A percentile compares a stretch with the other conserved stretches of the same genome.
Conservation (phyloP, 2,329 filamentous ascomycete species). For the Cladobotryum protrusum region DNA sequence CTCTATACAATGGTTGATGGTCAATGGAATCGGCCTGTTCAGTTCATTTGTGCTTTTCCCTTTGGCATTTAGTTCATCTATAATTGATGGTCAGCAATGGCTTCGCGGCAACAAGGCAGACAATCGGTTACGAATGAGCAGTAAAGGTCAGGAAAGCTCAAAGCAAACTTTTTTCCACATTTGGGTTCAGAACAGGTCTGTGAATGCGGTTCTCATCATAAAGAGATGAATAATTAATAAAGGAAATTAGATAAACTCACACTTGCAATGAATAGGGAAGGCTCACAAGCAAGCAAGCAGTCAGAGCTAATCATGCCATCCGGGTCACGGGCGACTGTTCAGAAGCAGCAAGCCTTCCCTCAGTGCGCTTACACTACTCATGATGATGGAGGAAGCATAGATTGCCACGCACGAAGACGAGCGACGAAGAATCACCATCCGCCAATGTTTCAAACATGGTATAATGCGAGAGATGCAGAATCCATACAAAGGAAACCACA, state of each 20-base stretch:
- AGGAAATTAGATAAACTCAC: neutral
- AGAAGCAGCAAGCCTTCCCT: no score
- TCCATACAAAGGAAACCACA: no score
- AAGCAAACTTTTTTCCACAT: slow-evolving; percentile 24
- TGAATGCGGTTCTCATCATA: slow-evolving; percentile 27
- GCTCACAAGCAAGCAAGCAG: no score
- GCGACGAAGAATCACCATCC: no score
- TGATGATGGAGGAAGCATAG: no score
- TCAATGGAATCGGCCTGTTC: neutral
- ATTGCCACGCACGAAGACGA: no score
- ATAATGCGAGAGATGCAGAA: no score
- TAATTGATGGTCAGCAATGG: neutral
- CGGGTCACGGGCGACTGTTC: no score
- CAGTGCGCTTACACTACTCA: no score
- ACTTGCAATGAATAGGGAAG: neutral
- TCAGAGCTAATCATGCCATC: no score
- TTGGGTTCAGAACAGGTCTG: slow-evolving; percentile 29
- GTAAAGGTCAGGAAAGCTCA: slow-evolving; percentile 15
- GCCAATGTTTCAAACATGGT: no score
- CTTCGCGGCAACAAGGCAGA: neutral
- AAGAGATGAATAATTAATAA: neutral
- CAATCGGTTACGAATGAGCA: neutral
- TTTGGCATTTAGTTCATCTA: neutral
- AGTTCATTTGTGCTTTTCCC: neutral
- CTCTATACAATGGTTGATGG: neutral